Base-by-base conservation (phyloP, 2,329 filamentous ascomycete genomes). In the Xylariaceae sp. region DNA sequence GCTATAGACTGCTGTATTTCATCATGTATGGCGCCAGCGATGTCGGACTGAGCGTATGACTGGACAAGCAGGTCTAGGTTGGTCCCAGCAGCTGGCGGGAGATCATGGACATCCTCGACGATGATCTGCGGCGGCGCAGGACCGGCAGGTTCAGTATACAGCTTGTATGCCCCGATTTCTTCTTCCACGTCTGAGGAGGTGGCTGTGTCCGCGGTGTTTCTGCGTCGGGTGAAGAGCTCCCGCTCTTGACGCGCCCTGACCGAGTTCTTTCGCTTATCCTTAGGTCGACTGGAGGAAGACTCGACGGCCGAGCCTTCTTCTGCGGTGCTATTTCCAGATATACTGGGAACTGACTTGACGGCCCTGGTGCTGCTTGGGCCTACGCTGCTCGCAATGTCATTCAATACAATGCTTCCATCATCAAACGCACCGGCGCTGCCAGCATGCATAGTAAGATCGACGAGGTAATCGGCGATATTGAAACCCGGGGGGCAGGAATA, bases 381-480 rank as follows among this genome's bases (percentile, higher is more conserved):
- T 14, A 87, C 81, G 47, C 79, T 48, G 9, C 46, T 83, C 2
- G 76, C 68, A 3, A 72, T 76, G 47, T 85, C 82, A 5, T 64
- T 58, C 26, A 71, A 43, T 8, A 67, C 62, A 11, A n/a, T n/a
- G n/a, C 61, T 67, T 12, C 74, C 76, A 39, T 82, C 77, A 23
- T 82, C 75, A 40, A 78, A 73, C 3, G 77, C 66, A 5, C 74
- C 67, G 14, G 70, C 75, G 31, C 73, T 71, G 42, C 85, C 78
- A 16, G 88, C 89, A 60, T 98, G 92, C 90, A 98, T 97, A 0
- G 92, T 97, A 28, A 98, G 73, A 60, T 98, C 92, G 19, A 98
- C 89, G 4, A 98, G 76, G 57, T 96, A 98, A 61, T 98, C 92
- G 3, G 92, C 92, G 62, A 98, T 97, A 56, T 98, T 98, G 74